Percentiles rank a stretch among this genome's conserved stretches.
Evolutionary conservation across 2,329 filamentous ascomycete species (phyloP).

Genomic region (Aureobasidium sp.): DNA sequence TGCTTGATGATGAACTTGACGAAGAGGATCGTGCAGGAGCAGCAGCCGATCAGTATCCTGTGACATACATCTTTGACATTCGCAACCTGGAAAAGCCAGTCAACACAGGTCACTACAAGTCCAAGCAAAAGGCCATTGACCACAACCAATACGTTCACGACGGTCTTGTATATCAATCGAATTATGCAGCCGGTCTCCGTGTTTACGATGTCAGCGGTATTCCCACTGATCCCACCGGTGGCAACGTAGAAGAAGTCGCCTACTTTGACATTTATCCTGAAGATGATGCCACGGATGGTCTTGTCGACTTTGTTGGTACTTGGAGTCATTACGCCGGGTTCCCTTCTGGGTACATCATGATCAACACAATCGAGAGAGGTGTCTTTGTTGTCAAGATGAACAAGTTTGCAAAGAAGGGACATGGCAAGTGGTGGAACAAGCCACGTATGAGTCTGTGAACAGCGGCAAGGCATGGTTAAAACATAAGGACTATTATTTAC

Average conservation of each 20-base stretch:
- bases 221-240: conserved; percentile 39
- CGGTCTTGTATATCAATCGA: conserved; percentile 32
- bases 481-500: too few species aligned
- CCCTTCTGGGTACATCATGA: conserved; percentile 43
- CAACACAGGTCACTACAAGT: conserved; percentile 36
- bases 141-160: conserved; percentile 38
- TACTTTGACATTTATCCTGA: conserved; percentile 49
- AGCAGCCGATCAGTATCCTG: conserved; percentile 39
- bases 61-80: conserved; percentile 46
- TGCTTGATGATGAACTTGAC: conserved; percentile 50
- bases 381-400: conserved; percentile 41
- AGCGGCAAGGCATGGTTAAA: too few species aligned
- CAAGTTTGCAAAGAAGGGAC: not conserved
- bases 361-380: conserved; percentile 49
- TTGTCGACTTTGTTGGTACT: conserved; percentile 33
- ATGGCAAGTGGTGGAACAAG: conserved; percentile 1
- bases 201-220: conserved; percentile 33
- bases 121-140: conserved; percentile 30
- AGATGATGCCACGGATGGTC: conserved; percentile 40
- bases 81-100: conserved; percentile 36
- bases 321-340: conserved; percentile 47
- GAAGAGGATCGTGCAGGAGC: conserved; percentile 38
- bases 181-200: conserved; percentile 32
- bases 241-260: conserved; percentile 40
- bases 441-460: not conserved